Percentiles rank a stretch among this genome's conserved stretches.
Evolutionary conservation across 1,284 basidiomycete genomes (phyloP).

Genomic region (Malassezia dermatis): DNA sequence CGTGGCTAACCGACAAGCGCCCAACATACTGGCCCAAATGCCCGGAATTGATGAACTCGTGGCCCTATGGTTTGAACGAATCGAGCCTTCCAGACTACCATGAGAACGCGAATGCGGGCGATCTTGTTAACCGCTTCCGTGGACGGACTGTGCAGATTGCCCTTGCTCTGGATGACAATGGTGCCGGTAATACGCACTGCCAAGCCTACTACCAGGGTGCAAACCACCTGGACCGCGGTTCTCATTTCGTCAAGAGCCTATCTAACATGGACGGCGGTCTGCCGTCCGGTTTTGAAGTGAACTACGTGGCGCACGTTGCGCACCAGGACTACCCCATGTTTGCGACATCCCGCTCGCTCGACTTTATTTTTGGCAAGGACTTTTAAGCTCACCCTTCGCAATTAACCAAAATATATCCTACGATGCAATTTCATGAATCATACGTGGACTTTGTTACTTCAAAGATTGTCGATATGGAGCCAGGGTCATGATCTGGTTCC

Average conservation of each 20-base stretch:
- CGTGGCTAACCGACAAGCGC: slow-evolving; percentile 23
- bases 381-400: not conserved
- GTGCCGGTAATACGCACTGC: slow-evolving; percentile 36
- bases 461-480: not conserved
- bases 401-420: not conserved
- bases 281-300: slow-evolving; percentile 26
- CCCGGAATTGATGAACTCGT: not conserved
- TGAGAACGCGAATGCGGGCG: slow-evolving; percentile 8
- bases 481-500: not conserved
- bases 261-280: slow-evolving; percentile 13
- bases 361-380: slow-evolving; percentile 23
- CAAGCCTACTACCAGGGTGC: slow-evolving; percentile 32
- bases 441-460: not conserved
- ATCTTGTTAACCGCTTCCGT: slow-evolving; percentile 22
- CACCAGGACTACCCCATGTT: slow-evolving; percentile 44
- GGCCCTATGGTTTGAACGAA: slow-evolving; percentile 9
- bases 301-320: slow-evolving; percentile 32
- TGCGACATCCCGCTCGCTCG: slow-evolving; percentile 23
- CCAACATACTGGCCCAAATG: slow-evolving; percentile 13
- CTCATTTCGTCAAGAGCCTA: slow-evolving; percentile 2
- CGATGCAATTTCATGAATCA: not conserved
- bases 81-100: slow-evolving; percentile 22
- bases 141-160: slow-evolving; percentile 32
- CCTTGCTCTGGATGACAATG: slow-evolving; percentile 37
- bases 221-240: slow-evolving; percentile 25